Base-by-base conservation (phyloP, 768 basidiomycete genomes). In the Thelephora aurantiotincta region DNA sequence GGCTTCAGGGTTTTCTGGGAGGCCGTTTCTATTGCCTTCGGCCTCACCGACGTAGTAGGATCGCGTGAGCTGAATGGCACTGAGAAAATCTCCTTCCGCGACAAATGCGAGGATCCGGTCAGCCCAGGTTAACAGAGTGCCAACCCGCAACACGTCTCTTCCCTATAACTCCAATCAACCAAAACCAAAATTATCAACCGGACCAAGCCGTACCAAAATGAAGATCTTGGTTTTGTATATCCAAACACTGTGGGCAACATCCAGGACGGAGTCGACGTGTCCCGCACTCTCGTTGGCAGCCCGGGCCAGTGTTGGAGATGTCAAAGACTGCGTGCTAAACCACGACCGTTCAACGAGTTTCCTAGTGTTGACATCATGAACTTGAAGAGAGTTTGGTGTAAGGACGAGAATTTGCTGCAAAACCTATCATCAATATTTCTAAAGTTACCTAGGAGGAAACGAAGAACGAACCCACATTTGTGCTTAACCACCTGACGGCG, bases 141-240 rank as follows among this genome's bases (percentile, higher is more conserved):
- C 96, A 2, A 85, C 90, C 58, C 75, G 72, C 1, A 97, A 52
- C 43, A 75, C 75, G 48, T 79, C 69, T 45, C 71, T 70, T 43
- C 76, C 74, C 89, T 86, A 53, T n/a, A 46, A 30, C n/a, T 18
- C 48, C 44, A 47, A 41, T 54, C 38, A 53, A 42, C 11, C 11
- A 46, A 48, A 35, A 51, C 30, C 35, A 23, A 26, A 23, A 19
- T 37, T 30, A 35, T 19, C 22, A 13, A 47, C 5, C 45, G 38
- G 36, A 35, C 45, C 41, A 1, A 35, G 52, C 37, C 85, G 65
- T 61, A 94, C 94, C 58, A 99, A 68, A 23, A 91, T 55, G 58
- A 97, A 97, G 14, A 97, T 71, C 59, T 89, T 97, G 36, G 89
- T 86, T 58, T 93, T 91, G 64, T 96, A 92, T 1, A 77, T 68